Evolutionary conservation across 345 rosid genomes (phyloP).

Genomic region (Eucalyptus globulus): DNA sequence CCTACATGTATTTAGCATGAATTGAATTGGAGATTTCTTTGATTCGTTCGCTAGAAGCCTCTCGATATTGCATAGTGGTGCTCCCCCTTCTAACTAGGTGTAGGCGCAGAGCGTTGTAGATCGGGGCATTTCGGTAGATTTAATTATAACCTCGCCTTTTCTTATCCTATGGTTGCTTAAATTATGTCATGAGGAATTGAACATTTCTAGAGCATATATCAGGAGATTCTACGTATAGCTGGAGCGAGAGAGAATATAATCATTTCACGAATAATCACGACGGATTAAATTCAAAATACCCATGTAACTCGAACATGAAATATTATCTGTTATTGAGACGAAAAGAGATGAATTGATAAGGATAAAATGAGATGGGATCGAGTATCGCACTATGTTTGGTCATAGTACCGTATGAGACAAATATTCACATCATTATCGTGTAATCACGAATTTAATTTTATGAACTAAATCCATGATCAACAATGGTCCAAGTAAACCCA

Average conservation of each 20-base stretch:
- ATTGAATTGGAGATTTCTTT: background rate
- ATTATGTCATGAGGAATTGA: background rate
- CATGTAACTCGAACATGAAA: background rate
- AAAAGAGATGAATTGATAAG: background rate
- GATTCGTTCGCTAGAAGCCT: background rate
- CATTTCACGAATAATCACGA: background rate
- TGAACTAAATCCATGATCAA: background rate
- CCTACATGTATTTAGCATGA: background rate
- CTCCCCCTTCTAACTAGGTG: background rate
- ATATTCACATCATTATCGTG: background rate
- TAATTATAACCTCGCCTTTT: background rate
- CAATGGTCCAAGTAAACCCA: background rate
- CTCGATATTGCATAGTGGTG: background rate
- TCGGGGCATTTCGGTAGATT: background rate
- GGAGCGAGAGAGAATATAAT: background rate
- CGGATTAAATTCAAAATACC: background rate
- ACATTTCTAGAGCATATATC: background rate
- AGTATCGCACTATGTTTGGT: fast-evolving
- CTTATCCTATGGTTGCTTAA: background rate
- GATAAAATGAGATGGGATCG: background rate
- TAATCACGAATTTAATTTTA: background rate
- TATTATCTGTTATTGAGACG: background rate
- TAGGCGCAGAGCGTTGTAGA: background rate
- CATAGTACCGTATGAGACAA: background rate
- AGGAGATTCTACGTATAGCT: background rate